phyloP scores from a whole-genome alignment of 163 green algal species.

The Scenedesmus sp. region DNA sequence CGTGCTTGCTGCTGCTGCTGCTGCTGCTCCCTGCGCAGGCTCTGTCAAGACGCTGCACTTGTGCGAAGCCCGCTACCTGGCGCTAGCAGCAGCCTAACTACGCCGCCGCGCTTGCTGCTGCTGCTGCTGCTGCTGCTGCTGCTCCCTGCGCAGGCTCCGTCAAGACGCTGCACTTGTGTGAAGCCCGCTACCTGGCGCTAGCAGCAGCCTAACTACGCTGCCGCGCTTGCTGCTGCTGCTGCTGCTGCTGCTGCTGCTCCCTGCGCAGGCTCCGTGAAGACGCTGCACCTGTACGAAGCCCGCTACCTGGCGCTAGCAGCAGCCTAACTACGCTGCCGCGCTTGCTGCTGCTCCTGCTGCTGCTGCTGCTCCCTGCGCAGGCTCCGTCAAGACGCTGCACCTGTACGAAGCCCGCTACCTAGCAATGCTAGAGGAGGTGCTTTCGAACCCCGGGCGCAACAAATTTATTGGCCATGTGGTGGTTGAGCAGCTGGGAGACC shows the following conservation, averaged over 20 bases:
- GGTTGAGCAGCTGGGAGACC: constrained; percentile 43
- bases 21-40: neutral
- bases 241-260: no score
- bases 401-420: constrained; percentile 52
- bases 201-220: neutral
- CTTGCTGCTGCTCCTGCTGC: neutral
- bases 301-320: neutral
- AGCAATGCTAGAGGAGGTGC: constrained; percentile 39
- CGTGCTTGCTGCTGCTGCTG: neutral
- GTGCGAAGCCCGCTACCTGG: neutral
- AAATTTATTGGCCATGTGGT: constrained; percentile 39
- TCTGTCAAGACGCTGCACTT: neutral
- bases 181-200: constrained; percentile 38
- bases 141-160: constrained; percentile 25
- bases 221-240: neutral
- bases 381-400: constrained; percentile 49
- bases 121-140: neutral
- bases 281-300: neutral
- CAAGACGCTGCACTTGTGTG: constrained; percentile 49
- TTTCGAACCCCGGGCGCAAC: neutral
- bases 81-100: neutral
- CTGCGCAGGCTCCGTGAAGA: neutral
- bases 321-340: no score
- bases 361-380: neutral
- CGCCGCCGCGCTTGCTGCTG: neutral